Evolutionary conservation across 2,329 filamentous ascomycete genomes (phyloP).

Genomic region (Fusarium protoensiforme): DNA sequence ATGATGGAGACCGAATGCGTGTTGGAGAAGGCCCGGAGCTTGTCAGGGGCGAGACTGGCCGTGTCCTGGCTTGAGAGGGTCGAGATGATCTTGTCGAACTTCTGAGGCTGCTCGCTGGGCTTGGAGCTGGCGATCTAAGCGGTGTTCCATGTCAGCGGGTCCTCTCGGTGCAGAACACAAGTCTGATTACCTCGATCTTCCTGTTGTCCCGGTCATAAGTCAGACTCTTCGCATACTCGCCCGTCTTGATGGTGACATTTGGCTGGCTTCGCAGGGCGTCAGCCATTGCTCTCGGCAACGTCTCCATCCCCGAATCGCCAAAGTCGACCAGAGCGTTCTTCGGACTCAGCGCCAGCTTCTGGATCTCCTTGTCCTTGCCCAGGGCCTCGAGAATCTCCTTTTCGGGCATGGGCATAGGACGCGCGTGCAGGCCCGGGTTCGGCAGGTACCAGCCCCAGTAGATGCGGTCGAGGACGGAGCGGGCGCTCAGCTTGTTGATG

Average conservation of each 20-base stretch:
- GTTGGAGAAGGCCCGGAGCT: constrained; percentile 61
- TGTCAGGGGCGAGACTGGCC: constrained; percentile 47
- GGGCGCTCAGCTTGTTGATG: constrained; percentile 81
- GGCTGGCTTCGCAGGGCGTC: constrained; percentile 59
- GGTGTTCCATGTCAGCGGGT: background rate
- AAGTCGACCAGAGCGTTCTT: constrained; percentile 50
- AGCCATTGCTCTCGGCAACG: constrained; percentile 66
- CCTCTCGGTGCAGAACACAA: background rate
- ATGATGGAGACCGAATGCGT: constrained; percentile 82
- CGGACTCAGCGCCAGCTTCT: constrained; percentile 45
- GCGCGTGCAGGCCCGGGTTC: constrained; percentile 50
- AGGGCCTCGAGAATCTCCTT: constrained; percentile 43
- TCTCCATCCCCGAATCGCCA: constrained; percentile 68
- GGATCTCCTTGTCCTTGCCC: constrained; percentile 43
- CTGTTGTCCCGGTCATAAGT: constrained; percentile 49
- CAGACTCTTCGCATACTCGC: constrained; percentile 61
- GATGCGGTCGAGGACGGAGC: constrained; percentile 59
- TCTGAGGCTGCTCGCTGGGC: background rate
- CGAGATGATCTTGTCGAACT: constrained; percentile 71
- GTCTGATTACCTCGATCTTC: constrained; percentile 55
- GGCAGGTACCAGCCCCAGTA: constrained; percentile 48
- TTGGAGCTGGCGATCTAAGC: constrained; percentile 30
- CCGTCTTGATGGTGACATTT: constrained; percentile 70
- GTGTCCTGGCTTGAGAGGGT: constrained; percentile 67
- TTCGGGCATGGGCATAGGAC: constrained; percentile 52